Evolutionary conservation across 495 filamentous ascomycete species (phyloP).

Genomic region (Neurospora sp.): DNA sequence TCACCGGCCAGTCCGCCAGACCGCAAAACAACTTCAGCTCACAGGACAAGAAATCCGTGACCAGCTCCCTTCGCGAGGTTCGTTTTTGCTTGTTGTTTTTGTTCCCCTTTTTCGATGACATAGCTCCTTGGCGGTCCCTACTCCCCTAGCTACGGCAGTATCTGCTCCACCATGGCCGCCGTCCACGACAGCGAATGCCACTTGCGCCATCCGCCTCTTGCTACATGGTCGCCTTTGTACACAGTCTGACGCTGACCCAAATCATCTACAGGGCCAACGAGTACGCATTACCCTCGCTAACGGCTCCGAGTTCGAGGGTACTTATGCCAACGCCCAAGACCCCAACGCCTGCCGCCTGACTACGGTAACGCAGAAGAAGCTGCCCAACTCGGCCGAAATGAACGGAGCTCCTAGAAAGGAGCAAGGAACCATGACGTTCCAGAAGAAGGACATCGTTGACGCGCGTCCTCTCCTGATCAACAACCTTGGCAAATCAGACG

Average conservation of each 20-base stretch:
- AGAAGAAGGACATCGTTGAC: slow-evolving; percentile 65
- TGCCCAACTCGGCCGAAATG: slow-evolving; percentile 25
- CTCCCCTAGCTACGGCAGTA: not conserved
- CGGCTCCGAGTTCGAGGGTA: slow-evolving; percentile 63
- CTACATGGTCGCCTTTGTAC: not conserved
- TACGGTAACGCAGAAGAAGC: slow-evolving; percentile 65
- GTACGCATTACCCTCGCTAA: slow-evolving; percentile 57
- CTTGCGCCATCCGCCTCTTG: not conserved
- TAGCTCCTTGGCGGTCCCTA: not conserved
- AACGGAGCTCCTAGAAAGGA: slow-evolving; percentile 35
- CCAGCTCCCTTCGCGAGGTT: slow-evolving; percentile 25
- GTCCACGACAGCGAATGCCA: not conserved
- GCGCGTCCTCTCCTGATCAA: slow-evolving; percentile 45
- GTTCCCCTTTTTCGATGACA: not conserved
- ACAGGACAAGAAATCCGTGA: slow-evolving; percentile 19
- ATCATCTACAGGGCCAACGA: slow-evolving; percentile 47
- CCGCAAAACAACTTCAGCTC: slow-evolving; percentile 17
- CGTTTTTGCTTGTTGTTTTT: slow-evolving; percentile 4
- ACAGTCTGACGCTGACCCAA: slow-evolving; percentile 3
- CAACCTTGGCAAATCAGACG: slow-evolving; percentile 27
- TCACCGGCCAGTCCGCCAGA: slow-evolving; percentile 24
- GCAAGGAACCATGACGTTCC: slow-evolving; percentile 62
- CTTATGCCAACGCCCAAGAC: slow-evolving; percentile 47
- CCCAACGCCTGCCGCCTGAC: slow-evolving; percentile 62
- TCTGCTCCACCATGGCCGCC: not conserved